Evolutionary conservation across 2,329 filamentous ascomycete genomes (phyloP).

Genomic region (Neonectria hederae): DNA sequence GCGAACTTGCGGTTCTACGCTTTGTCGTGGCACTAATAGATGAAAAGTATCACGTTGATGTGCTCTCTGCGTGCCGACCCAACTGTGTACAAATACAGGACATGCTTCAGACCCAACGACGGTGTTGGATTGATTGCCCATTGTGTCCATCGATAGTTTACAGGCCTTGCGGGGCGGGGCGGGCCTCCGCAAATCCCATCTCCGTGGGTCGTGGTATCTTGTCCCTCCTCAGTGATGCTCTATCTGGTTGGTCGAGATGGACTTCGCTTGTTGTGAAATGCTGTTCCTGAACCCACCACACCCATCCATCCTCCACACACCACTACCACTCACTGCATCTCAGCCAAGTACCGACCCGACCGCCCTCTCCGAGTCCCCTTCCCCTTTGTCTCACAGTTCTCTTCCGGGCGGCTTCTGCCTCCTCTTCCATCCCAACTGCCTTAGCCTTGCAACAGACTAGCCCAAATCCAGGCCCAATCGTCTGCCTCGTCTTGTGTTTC

Average conservation of each 20-base stretch:
- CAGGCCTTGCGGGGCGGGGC: neutral
- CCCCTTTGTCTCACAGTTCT: neutral
- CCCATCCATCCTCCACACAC: neutral
- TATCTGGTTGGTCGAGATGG: constrained; percentile 1
- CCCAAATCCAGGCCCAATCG: constrained; percentile 8
- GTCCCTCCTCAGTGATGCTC: neutral
- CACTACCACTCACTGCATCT: neutral
- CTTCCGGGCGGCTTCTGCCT: neutral
- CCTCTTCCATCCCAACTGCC: constrained; percentile 1
- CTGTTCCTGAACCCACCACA: constrained; percentile 23
- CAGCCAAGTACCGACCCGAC: neutral
- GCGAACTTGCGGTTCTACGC: neutral
- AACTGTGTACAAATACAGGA: too few relatives aligned
- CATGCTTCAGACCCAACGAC: neutral
- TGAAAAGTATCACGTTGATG: neutral
- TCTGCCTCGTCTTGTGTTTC: constrained; percentile 2
- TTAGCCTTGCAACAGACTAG: constrained; percentile 3
- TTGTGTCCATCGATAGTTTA: neutral
- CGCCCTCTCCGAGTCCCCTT: neutral
- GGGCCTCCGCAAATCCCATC: constrained; percentile 11
- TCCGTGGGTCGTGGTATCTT: constrained; percentile 3
- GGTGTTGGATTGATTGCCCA: neutral
- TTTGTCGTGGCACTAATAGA: constrained; percentile 6
- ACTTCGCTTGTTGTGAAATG: neutral
- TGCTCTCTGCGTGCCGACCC: neutral